A percentile compares a stretch with the other conserved stretches of the same genome.
These are phyloP conservation scores for Pleurotus salmoneostramineus DNA, from an alignment of 768 basidiomycete species.

Conservation along the genomic window DNA sequence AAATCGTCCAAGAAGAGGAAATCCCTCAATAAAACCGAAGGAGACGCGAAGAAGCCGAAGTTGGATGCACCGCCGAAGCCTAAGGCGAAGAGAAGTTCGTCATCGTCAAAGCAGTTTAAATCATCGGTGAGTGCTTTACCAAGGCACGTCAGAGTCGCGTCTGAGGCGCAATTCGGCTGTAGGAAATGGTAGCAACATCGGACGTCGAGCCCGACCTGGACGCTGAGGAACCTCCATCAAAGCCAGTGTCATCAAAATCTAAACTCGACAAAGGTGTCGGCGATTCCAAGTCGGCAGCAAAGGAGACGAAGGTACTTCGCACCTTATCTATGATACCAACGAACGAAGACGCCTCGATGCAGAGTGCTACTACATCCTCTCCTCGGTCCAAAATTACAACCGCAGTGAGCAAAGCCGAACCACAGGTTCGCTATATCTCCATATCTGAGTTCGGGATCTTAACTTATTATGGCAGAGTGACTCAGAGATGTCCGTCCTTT, in stretches of 20 bases:
- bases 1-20: background rate
- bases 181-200: constrained; percentile 32
- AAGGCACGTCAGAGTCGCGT: background rate
- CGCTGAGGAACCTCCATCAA: background rate
- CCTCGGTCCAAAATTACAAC: background rate
- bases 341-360: background rate
- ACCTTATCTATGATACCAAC: background rate
- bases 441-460: background rate
- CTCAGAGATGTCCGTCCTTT: constrained; percentile 56
- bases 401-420: background rate
- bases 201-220: constrained; percentile 28
- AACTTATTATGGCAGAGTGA: constrained; percentile 36
- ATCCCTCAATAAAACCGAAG: constrained; percentile 10
- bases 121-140: constrained; percentile 26
- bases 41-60: constrained; percentile 11
- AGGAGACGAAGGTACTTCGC: background rate
- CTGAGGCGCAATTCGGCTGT: background rate
- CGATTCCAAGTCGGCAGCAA: background rate
- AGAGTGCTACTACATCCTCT: constrained; percentile 1
- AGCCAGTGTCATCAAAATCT: background rate
- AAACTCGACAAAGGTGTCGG: constrained; percentile 1
- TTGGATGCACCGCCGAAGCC: constrained; percentile 7
- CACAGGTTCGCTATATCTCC: background rate
- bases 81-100: constrained; percentile 2
- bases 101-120: constrained; percentile 25